Evolutionary conservation across 768 basidiomycete species (phyloP), one percentile per base, ranked within the genome.

Genomic region (Tulasnella sp.): DNA sequence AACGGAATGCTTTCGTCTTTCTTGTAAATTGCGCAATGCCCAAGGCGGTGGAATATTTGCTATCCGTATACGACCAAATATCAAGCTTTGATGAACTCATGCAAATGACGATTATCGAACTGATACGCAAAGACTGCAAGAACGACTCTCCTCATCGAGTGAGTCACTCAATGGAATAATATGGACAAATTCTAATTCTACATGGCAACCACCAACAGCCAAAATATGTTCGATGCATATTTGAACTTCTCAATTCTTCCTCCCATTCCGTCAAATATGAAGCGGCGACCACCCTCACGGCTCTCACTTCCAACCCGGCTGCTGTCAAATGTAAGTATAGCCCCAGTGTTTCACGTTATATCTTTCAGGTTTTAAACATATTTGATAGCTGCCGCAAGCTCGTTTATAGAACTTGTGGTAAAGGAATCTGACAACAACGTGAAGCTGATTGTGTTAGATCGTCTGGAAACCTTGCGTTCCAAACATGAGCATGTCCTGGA

Each of bases 371-470:
- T 31, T 34, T 33, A 44, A 35, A 10, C 53, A 40, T n/a, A 40
- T 20, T n/a, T 6, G 13, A 44, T 40, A 93, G 92, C 93, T 56
- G 85, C 91, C 42, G 92, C 91, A 3, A 77, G 81, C 7, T 84
- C 77, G 57, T 79, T 93, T 57, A 87, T 95, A 60, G 84, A 78
- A 57, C 77, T 98, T 40, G 81, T 91, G 54, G 73, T 83, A 64
- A 93, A 92, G 67, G 93, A 98, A 66, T 89, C 91, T 1, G 93
- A 98, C 69, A 99, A 98, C 68, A 99, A 99, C 59, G 93, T 96
- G 65, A 98, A 96, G 66, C 76, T 96, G 39, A 98, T 98, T 53
- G 93, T 98, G 15, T 73, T 99, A 22, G 87, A 93, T 62, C 80
- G 95, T 39, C 74, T 99, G 31, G 87, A 96, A 48, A 67, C 66